Percentiles rank a stretch among this genome's conserved stretches.
Conservation (phyloP, 2,329 filamentous ascomycete genomes). For the Sphaerostilbella broomeana region DNA sequence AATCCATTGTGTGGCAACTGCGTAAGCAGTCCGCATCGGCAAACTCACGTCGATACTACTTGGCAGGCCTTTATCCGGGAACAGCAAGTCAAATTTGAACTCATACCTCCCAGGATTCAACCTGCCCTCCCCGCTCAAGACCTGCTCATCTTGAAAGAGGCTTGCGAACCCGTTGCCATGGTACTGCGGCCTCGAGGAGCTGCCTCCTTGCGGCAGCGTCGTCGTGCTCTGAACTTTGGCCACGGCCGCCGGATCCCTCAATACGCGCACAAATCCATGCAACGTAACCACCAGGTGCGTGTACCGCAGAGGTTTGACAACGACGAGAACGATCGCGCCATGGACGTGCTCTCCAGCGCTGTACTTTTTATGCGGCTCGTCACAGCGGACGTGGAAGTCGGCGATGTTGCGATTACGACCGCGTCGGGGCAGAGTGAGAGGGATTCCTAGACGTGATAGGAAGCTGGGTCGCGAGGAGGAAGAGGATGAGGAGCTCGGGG, state of each 20-base stretch:
- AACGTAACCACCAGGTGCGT: constrained; percentile 74
- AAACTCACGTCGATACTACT: constrained; percentile 86
- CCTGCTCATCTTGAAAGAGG: constrained; percentile 75
- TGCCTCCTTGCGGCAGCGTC: constrained; percentile 32
- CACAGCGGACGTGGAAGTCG: constrained; percentile 71
- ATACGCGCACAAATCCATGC: constrained; percentile 73
- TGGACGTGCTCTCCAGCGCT: constrained; percentile 66
- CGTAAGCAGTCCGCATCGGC: too few species aligned
- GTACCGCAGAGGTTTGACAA: constrained; percentile 67
- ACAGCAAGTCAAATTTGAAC: constrained; percentile 69
- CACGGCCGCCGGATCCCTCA: constrained; percentile 58
- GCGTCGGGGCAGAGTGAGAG: constrained; percentile 43
- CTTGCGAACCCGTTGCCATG: constrained; percentile 74
- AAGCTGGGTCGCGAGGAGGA: constrained; percentile 31
- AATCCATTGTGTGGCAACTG: too few species aligned
- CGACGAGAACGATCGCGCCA: constrained; percentile 64
- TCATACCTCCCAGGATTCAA: constrained; percentile 69
- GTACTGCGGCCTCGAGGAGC: constrained; percentile 45
- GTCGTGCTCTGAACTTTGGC: constrained; percentile 43
- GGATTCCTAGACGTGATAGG: constrained; percentile 47
- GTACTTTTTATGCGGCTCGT: constrained; percentile 74
- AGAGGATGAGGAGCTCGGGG: constrained; percentile 29
- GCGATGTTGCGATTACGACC: constrained; percentile 57
- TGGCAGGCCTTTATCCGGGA: constrained; percentile 63
- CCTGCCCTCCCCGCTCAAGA: constrained; percentile 71